Percentiles rank a stretch among this genome's conserved stretches.
Conservation (phyloP, 164 flowering plant genomes). For the Houttuynia cordata region DNA sequence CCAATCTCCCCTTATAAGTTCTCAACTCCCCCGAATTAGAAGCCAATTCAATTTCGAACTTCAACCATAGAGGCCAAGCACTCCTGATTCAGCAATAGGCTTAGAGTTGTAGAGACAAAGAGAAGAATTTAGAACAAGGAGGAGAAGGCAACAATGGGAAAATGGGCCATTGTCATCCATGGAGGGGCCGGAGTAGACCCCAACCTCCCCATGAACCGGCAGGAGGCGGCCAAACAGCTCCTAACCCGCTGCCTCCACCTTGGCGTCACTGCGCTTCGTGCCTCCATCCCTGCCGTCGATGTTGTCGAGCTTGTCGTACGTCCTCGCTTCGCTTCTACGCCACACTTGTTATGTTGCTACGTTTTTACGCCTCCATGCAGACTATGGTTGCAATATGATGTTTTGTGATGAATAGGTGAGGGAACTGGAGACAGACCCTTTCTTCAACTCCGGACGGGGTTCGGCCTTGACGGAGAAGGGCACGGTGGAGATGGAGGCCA, state of each 20-base stretch:
- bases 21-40: background rate
- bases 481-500: slow-evolving; percentile 98
- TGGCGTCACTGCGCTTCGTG: slow-evolving; percentile 71
- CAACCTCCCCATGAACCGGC: slow-evolving; percentile 65
- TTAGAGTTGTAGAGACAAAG: background rate
- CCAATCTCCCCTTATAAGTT: background rate
- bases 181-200: slow-evolving; percentile 99
- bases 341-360: background rate
- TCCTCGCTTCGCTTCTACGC: background rate
- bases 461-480: slow-evolving; percentile 82
- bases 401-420: slow-evolving; percentile 45
- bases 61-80: no score
- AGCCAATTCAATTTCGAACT: background rate
- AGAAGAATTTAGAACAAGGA: background rate
- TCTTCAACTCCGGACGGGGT: slow-evolving; percentile 94
- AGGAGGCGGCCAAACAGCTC: slow-evolving; percentile 64
- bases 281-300: slow-evolving; percentile 64
- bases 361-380: background rate
- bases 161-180: slow-evolving; percentile 96
- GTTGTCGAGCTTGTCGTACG: slow-evolving; percentile 94
- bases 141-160: slow-evolving; percentile 29
- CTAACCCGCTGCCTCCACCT: slow-evolving; percentile 72
- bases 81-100: no score
- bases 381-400: no score
- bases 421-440: slow-evolving; percentile 78